Conservation (phyloP, 2,329 filamentous ascomycete species). For the Fusarium tjaetaba region DNA sequence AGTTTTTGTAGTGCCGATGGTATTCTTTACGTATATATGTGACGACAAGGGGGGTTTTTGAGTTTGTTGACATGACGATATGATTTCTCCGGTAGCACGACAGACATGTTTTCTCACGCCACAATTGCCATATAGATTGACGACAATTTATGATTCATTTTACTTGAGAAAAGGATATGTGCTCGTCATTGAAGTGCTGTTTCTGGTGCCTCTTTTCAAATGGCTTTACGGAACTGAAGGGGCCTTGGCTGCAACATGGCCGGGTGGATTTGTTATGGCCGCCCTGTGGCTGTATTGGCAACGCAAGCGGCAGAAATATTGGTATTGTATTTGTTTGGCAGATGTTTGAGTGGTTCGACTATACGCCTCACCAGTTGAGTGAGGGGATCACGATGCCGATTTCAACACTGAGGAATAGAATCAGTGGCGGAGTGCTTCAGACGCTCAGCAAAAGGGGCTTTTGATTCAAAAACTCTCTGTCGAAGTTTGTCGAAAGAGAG, state of each 20-base stretch:
- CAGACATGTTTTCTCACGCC: conserved; percentile 18
- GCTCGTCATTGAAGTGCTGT: not conserved
- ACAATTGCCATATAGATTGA: conserved; percentile 26
- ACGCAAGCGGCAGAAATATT: not conserved
- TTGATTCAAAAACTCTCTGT: not conserved
- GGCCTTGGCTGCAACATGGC: not conserved
- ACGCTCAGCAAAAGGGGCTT: not conserved
- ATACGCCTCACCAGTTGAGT: not conserved
- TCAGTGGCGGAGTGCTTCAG: not conserved
- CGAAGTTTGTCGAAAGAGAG: not conserved
- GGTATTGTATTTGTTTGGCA: not conserved
- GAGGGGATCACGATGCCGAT: not conserved
- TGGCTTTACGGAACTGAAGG: not conserved
- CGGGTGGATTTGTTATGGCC: not conserved
- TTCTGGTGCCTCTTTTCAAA: not conserved
- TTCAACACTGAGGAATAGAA: not conserved
- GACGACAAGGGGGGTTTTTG: conserved; percentile 33
- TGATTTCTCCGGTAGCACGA: conserved; percentile 25
- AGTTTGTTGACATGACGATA: conserved; percentile 17
- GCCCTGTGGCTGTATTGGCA: not conserved
- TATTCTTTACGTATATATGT: conserved; percentile 37
- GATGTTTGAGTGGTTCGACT: not conserved
- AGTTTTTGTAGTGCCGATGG: conserved; percentile 37
- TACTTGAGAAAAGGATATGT: not conserved
- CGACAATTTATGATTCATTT: conserved; percentile 8